Base-by-base conservation (phyloP, 768 basidiomycete species). In the Xerocomellus amylosporus region DNA sequence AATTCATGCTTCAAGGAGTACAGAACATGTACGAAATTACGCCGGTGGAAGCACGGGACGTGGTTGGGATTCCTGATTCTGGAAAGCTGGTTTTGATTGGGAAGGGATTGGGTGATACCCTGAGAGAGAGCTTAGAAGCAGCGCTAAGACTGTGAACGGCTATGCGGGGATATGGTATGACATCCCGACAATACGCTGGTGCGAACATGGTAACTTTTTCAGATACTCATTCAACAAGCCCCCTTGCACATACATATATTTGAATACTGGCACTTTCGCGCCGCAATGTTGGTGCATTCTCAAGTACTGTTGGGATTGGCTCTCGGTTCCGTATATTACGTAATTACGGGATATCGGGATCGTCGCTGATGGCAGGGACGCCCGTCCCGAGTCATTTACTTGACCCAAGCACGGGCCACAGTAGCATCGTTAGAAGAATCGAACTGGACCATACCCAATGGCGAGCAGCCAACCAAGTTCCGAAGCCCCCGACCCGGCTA, bases 51-150 rank as follows among this genome's bases (percentile, higher is more conserved):
- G 71, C 66, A 39, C 69, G 67, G 53, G 73, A 68, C 8, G 44
- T 62, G 20, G 50, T 83, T 24, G 84, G 80, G 2, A 66, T 85
- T 34, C 82, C 82, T 0, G 80, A 83, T 45, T 71, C 71, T 15
- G 92, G 93, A 24, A 96, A 95, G 72, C 66, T 96, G 22, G 90
- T 95, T 3, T 78, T 96, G 54, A 95, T 96, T 43, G 93, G 93
- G 12, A 90, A 87, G 65, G 89, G 90, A 2, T 68, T 96, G 40
- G 76, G 80, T 54, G 78, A 80, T 55, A 61, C 53, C 13, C 82
- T 88, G 41, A 75, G 82, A 53, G 59, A 64, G 56, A 88, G 84
- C 65, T 70, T 91, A 17, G 72, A 79, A 60, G 59, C 50, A 5
- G 49, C 59, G 24, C 31, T 69, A 22, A 48, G 44, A 24, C 34